Base-by-base conservation (phyloP, 106 monocot species). In the Dendrobium catenatum region DNA sequence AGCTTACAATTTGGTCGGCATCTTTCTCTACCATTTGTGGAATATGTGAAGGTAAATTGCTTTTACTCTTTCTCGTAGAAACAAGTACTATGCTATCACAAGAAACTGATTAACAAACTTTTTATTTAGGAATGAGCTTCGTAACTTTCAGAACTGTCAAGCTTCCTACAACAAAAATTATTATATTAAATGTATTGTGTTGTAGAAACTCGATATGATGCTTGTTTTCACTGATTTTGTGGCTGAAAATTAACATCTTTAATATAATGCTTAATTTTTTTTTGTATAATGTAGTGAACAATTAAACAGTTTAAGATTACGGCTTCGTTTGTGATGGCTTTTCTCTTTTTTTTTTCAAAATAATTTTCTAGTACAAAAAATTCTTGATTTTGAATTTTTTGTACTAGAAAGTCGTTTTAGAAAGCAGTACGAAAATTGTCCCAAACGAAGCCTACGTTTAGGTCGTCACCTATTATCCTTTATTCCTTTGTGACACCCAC, bases 21-120 rank as follows among this genome's bases (percentile, higher is more conserved):
- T 80, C 87, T 94, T 79, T 87, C 91, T 37, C 87, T 94, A 49
- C 91, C 93, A 37, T 89, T 87, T 83, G 91, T 94, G 37, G 91
- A 94, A 64, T 94, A 94, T 85, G 77, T 94, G 24, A 94, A 94
- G 93, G 93, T 94, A 91, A 42, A 37, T 70, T 70, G 9, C 4
- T 17, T 70, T 22, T 31, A 9, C 70, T 16, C 22, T 61, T 22
- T 61, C 3, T 22, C n/a, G 19, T 20, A 61, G 61, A 61, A n/a
- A 61, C 19, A 61, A 61, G 61, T 6, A 61, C 20, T 20, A 6
- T 61, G 61, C 61, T 61, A 61, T 61, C 24, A n/a, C 61, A 19
- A 37, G 9, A 70, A 37, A 70, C 20, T 70, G 70, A 33, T 70
- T 37, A 16, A 15, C 70, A 16, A 70, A 70, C 22, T 29, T 56